Percentiles rank a stretch among this genome's conserved stretches.
Conservation (phyloP, 2,329 filamentous ascomycete species). For the Monilinia aucupariae region DNA sequence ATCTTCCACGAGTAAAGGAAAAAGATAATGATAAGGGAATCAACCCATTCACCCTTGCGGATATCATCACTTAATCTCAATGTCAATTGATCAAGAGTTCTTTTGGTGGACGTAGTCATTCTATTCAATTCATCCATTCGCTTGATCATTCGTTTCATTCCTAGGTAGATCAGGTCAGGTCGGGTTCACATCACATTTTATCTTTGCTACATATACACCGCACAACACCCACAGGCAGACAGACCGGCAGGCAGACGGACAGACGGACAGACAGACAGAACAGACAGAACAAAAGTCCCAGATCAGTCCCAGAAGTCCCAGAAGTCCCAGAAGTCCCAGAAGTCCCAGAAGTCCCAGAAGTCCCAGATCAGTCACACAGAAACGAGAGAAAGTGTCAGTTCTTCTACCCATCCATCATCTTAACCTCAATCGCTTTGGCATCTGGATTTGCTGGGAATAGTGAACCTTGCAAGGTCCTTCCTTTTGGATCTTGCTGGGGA, state of each 20-base stretch:
- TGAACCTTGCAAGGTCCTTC: constrained; percentile 36
- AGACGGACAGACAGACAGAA: too few relatives aligned
- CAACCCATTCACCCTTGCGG: background rate
- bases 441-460: constrained; percentile 34
- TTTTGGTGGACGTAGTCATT: background rate
- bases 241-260: too few relatives aligned
- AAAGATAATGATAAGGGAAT: background rate
- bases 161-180: background rate
- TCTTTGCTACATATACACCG: background rate
- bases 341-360: too few relatives aligned
- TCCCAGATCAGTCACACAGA: too few relatives aligned
- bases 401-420: constrained; percentile 19
- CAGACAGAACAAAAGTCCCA: too few relatives aligned
- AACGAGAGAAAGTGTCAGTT: too few relatives aligned
- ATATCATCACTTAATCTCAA: background rate
- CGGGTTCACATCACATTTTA: background rate
- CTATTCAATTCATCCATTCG: background rate
- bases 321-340: too few relatives aligned
- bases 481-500: constrained; percentile 3
- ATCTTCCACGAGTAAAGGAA: background rate
- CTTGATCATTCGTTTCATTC: too few relatives aligned
- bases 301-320: too few relatives aligned
- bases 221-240: too few relatives aligned
- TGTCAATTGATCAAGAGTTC: background rate
- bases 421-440: constrained; percentile 20